Evolutionary conservation across 2,329 filamentous ascomycete genomes (phyloP).

Genomic region (Cercospora sesami): DNA sequence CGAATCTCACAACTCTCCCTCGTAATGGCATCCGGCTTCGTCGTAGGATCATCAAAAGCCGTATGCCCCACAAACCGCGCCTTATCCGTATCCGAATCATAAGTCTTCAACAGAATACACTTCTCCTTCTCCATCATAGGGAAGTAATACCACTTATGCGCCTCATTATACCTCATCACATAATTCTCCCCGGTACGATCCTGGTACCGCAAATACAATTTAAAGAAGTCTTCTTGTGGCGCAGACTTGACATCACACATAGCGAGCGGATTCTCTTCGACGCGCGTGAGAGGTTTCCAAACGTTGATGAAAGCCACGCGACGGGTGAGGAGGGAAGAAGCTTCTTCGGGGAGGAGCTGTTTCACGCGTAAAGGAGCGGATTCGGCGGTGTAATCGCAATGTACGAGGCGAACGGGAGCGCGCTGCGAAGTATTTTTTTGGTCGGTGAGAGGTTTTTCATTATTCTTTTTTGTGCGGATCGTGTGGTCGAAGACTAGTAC

Average conservation of each 20-base stretch:
- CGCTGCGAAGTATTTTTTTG: constrained; percentile 41
- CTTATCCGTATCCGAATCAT: constrained; percentile 38
- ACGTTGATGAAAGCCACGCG: constrained; percentile 55
- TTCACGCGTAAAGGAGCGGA: constrained; percentile 47
- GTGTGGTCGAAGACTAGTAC: constrained; percentile 55
- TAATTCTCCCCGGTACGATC: constrained; percentile 47
- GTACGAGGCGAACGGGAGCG: constrained; percentile 53
- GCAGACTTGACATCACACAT: constrained; percentile 45
- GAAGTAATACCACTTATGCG: constrained; percentile 45
- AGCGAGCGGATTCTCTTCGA: constrained; percentile 45
- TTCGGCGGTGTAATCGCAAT: constrained; percentile 53
- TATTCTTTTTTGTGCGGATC: constrained; percentile 45
- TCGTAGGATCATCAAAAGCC: constrained; percentile 44
- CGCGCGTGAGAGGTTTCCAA: constrained; percentile 50
- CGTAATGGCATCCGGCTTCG: constrained; percentile 35
- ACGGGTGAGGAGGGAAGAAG: constrained; percentile 44
- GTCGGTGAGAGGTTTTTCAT: constrained; percentile 39
- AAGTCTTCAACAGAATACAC: constrained; percentile 45
- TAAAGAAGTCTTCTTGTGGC: constrained; percentile 44
- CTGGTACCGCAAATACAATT: constrained; percentile 43
- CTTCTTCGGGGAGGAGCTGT: constrained; percentile 49
- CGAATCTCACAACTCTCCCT: constrained; percentile 46
- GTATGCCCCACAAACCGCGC: constrained; percentile 44
- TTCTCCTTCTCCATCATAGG: constrained; percentile 42
- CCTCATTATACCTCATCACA: constrained; percentile 39